These are phyloP conservation scores for Cornus florida DNA, from an alignment of 148 eudicot species.

Conservation along the genomic window DNA sequence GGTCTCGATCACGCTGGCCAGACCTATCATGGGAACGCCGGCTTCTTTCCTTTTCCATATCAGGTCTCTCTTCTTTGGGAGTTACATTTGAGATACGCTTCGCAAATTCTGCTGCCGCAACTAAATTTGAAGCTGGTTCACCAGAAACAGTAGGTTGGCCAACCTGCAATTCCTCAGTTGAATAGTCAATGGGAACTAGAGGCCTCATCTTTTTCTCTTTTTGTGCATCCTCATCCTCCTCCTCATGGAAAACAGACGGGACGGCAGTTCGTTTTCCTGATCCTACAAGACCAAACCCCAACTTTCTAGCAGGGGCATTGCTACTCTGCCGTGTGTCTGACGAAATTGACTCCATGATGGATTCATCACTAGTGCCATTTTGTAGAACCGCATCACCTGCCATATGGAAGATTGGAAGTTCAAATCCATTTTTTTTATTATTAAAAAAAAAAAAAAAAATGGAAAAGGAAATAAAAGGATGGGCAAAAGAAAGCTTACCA, in stretches of 20 bases:
- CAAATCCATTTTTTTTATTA: not conserved
- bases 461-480: not conserved
- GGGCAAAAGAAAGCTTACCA: slow-evolving; percentile 29
- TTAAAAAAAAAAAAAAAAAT: not conserved
- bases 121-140: slow-evolving; percentile 45
- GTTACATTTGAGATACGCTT: slow-evolving; percentile 50
- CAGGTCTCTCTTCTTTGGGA: too few species aligned
- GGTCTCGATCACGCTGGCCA: too few species aligned
- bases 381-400: slow-evolving; percentile 51
- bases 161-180: slow-evolving; percentile 84
- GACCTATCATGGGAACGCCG: too few species aligned
- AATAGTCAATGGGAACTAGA: slow-evolving; percentile 92
- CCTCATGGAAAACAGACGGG: slow-evolving; percentile 82
- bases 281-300: slow-evolving; percentile 85
- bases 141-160: slow-evolving; percentile 44
- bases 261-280: slow-evolving; percentile 90
- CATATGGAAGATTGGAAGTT: slow-evolving; percentile 9
- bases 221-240: slow-evolving; percentile 89
- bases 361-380: slow-evolving; percentile 64
- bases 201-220: slow-evolving; percentile 98
- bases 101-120: slow-evolving; percentile 62
- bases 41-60: too few species aligned
- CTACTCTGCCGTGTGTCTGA: slow-evolving; percentile 43
- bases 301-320: slow-evolving; percentile 58
- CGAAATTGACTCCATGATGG: slow-evolving; percentile 31